Conservation (phyloP, 1,284 basidiomycete genomes). For the Inonotus hispidus region DNA sequence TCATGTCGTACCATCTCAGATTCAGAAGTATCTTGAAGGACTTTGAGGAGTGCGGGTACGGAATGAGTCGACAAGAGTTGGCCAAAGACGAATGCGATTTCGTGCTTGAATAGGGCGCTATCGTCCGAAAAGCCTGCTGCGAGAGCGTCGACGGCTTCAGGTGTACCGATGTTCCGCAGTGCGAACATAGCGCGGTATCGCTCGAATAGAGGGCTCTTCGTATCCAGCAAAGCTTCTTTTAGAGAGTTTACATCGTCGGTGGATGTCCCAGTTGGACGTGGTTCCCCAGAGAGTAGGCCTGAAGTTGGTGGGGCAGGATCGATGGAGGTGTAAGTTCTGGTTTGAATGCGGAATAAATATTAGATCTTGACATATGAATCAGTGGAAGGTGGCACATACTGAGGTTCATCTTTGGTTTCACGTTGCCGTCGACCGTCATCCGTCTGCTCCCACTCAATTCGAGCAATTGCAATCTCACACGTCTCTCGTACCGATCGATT, state of each 20-base stretch:
- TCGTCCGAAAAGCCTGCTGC: slow-evolving; percentile 85
- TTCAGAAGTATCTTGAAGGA: slow-evolving; percentile 71
- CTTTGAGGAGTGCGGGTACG: slow-evolving; percentile 78
- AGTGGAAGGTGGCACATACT: not conserved
- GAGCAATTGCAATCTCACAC: slow-evolving; percentile 94
- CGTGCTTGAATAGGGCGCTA: slow-evolving; percentile 94
- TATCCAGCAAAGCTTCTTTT: slow-evolving; percentile 63
- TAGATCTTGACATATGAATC: not conserved
- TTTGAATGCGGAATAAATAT: not conserved
- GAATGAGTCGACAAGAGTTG: slow-evolving; percentile 89
- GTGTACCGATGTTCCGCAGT: slow-evolving; percentile 83
- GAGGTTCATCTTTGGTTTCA: slow-evolving; percentile 35
- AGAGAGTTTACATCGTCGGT: slow-evolving; percentile 53
- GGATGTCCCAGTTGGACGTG: slow-evolving; percentile 43
- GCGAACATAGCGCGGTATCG: slow-evolving; percentile 99
- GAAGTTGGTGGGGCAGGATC: slow-evolving; percentile 90
- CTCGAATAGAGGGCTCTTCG: slow-evolving; percentile 75
- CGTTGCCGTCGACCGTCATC: slow-evolving; percentile 57
- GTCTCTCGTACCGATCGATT: slow-evolving; percentile 90
- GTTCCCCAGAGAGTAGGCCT: slow-evolving; percentile 46
- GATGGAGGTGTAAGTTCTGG: slow-evolving; percentile 77
- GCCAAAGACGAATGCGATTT: slow-evolving; percentile 97
- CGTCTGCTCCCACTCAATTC: slow-evolving; percentile 91
- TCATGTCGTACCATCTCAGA: slow-evolving; percentile 99
- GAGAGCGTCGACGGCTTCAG: slow-evolving; percentile 82